Evolutionary conservation across 1,284 basidiomycete genomes (phyloP), one percentile per base, ranked within the genome.

Genomic region (Ganoderma multipileum): DNA sequence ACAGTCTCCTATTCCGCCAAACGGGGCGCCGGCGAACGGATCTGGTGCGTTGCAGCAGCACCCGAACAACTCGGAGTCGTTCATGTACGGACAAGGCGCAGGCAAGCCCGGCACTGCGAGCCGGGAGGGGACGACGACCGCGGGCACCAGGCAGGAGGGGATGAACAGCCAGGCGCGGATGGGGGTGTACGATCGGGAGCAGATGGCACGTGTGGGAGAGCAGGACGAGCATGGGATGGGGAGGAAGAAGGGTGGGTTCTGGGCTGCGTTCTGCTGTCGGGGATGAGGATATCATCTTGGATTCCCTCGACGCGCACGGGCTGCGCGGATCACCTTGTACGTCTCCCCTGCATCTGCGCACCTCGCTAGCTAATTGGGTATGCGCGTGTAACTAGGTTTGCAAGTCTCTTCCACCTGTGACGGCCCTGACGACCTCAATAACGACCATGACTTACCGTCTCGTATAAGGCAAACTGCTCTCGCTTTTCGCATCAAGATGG

Each of bases 211-310:
- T 67, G 87, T 85, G 64, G 85, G 83, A 52, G 88, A 89, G 76
- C 85, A 87, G 71, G 86, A 86, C 70, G 87, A 89, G 74, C 86
- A 89, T 70, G 82, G 84, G 64, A 65, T 72, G 68, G 76, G 74
- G 36, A 85, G 88, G 68, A 83, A 85, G 71, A 83, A 84, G 71
- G 85, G 71, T 79, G 44, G 44, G 20, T 83, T 76, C 82, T 93
- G 74, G 81, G 91, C 82, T 83, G 86, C 80, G 85, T 92, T 77
- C 78, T 94, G 76, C 92, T 91, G 70, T 92, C 91, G 81, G 86
- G 88, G 74, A 90, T 83, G 87, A 86, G 71, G 59, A 61, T 36
- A 61, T 50, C 30, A 14, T n/a, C n/a, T n/a, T 60, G 58, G 44
- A 65, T 54, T 72, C 61, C 69, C 70, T 68, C 64, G 65, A 52